phyloP scores from a whole-genome alignment of 2,329 filamentous ascomycete species.

The Dryadomyces quercivorus region DNA sequence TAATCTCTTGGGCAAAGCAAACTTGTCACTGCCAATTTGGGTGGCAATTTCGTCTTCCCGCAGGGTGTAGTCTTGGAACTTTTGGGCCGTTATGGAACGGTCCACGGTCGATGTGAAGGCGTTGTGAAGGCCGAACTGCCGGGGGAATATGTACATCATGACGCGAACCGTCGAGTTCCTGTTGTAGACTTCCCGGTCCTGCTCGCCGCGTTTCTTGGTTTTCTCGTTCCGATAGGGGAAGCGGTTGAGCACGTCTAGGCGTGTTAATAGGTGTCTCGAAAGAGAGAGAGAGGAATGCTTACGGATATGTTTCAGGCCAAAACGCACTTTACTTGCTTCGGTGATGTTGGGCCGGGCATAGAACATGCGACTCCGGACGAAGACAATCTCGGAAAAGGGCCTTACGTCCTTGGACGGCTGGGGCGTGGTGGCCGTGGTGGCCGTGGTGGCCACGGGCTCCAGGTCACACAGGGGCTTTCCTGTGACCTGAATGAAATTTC shows the following conservation, averaged over 20 bases:
- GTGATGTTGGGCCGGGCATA: constrained; percentile 69
- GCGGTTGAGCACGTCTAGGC: constrained; percentile 67
- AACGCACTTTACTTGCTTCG: constrained; percentile 51
- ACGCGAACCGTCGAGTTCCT: constrained; percentile 51
- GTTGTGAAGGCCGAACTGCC: constrained; percentile 83
- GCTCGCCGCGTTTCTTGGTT: constrained; percentile 14
- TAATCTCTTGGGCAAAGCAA: constrained; percentile 49
- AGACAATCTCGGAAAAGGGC: constrained; percentile 47
- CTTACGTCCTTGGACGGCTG: constrained; percentile 12
- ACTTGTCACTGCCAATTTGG: constrained; percentile 20
- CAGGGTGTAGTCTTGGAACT: constrained; percentile 72
- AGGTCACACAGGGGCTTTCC: constrained; percentile 31
- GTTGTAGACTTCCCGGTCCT: constrained; percentile 16
- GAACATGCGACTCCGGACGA: constrained; percentile 75
- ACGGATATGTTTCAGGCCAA: constrained; percentile 76
- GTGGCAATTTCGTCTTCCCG: constrained; percentile 67
- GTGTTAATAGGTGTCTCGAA: not conserved
- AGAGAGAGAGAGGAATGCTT: constrained; percentile 24
- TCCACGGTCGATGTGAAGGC: constrained; percentile 69
- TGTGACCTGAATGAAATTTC: constrained; percentile 67
- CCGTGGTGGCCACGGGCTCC: no score
- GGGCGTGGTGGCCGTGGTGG: no score
- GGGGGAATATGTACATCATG: constrained; percentile 88
- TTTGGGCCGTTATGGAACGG: constrained; percentile 52
- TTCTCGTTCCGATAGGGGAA: constrained; percentile 32